Conservation (phyloP, 2,329 filamentous ascomycete species). For the Pezicula rhizophila region DNA sequence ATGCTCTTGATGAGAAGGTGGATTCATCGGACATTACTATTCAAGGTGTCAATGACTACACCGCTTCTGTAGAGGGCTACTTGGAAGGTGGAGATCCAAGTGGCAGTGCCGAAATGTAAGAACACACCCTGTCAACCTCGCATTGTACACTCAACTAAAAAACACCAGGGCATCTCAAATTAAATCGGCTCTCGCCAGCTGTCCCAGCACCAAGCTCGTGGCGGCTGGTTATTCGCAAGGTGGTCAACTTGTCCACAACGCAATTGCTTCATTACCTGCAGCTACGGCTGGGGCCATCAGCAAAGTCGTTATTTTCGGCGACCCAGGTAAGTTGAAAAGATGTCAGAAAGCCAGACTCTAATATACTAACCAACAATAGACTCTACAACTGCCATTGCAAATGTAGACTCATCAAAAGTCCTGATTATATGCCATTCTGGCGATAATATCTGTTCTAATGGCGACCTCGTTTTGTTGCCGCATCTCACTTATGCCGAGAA, state of each 20-base stretch:
- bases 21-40: slow-evolving; percentile 16
- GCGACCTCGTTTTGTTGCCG: slow-evolving; percentile 32
- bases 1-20: slow-evolving; percentile 15
- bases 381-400: slow-evolving; percentile 14
- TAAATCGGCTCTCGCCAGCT: slow-evolving; percentile 25
- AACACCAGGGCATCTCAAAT: slow-evolving; percentile 25
- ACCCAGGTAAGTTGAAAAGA: slow-evolving; percentile 29
- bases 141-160: background rate
- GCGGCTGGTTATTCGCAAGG: slow-evolving; percentile 37
- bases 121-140: background rate
- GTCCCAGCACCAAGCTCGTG: slow-evolving; percentile 32
- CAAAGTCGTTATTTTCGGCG: slow-evolving; percentile 37
- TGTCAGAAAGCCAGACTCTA: background rate
- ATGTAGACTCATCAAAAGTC: slow-evolving; percentile 20
- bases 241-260: slow-evolving; percentile 37
- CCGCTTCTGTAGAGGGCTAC: slow-evolving; percentile 24
- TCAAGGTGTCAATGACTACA: slow-evolving; percentile 27
- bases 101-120: slow-evolving; percentile 22
- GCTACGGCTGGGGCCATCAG: slow-evolving; percentile 27
- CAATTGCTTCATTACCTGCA: slow-evolving; percentile 27
- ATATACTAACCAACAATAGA: slow-evolving; percentile 8
- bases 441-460: slow-evolving; percentile 45
- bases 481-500: slow-evolving; percentile 34
- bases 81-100: slow-evolving; percentile 19
- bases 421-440: slow-evolving; percentile 42